Evolutionary conservation across 345 rosid species (phyloP), one percentile per base, ranked within the genome.

Genomic region (Gossypium longicalyx): DNA sequence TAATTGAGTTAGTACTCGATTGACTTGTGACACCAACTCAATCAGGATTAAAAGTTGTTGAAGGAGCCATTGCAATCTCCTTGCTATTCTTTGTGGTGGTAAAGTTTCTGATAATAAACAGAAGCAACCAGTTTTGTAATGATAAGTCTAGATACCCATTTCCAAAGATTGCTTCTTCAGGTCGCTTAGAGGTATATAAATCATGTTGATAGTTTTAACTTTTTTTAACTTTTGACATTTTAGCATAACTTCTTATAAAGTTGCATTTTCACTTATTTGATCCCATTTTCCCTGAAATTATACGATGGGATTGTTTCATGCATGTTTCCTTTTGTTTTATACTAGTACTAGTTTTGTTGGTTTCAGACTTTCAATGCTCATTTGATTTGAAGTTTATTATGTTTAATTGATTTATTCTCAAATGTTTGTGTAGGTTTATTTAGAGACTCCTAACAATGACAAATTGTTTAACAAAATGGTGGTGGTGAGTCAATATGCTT

Each of bases 381-480:
- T 29, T 29, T 3, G 34, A 17, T 64, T n/a, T 64, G 11, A 63
- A 27, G 56, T 43, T 43, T 4, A 9, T 12, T 51, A 48, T n/a
- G 9, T 66, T 71, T 44, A 52, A 41, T 45, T 22, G 38, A 67
- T 67, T 43, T 70, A 66, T 63, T 20, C 19, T 27, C 70, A 59
- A 48, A 38, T 76, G 20, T 66, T 71, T 65, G 47, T 75, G 58
- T 85, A 94, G 98, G 95, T 93, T 75, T 95, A 93, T 78, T 83
- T 95, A 76, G 99, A 95, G 88, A 78, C 84, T 51, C 90, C 97
- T 7, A 78, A 83, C 74, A 89, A 94, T 74, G 96, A 93, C 86
- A 84, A 86, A 52, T 74, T 91, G 72, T 27, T 27, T 27, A 27
- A 27, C 29, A 27, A 27, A 27, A 27, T 27, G 29, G 29, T 27